phyloP scores from a whole-genome alignment of 441 rosid genomes.

The Flueggea neowawraea region DNA sequence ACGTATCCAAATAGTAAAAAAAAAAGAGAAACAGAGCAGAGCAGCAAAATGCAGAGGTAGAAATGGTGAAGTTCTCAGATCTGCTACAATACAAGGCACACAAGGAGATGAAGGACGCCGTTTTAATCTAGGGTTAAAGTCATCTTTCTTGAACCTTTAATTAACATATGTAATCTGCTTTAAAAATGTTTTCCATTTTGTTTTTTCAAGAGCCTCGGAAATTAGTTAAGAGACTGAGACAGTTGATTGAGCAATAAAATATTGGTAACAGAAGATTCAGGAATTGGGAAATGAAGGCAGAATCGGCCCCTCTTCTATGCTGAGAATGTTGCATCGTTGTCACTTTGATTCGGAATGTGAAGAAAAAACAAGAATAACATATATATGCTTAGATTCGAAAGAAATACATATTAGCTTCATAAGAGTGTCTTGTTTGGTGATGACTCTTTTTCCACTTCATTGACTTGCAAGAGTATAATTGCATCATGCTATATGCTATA shows the following conservation, averaged over 20 bases:
- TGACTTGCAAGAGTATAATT: neutral
- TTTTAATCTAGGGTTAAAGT: no score
- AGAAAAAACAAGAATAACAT: neutral
- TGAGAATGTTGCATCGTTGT: constrained; percentile 6
- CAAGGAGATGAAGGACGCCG: no score
- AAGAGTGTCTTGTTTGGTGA: neutral
- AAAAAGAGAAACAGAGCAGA: no score
- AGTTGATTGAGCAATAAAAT: neutral
- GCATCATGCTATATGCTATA: constrained; percentile 1
- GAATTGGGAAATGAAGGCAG: neutral
- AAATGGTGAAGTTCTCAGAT: no score
- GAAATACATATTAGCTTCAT: neutral
- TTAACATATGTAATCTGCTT: no score
- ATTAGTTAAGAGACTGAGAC: neutral
- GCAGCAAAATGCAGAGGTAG: no score
- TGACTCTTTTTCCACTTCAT: constrained; percentile 2
- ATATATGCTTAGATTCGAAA: no score
- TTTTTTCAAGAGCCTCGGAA: no score
- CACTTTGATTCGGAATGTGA: neutral
- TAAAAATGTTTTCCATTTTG: no score
- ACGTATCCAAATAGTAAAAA: no score
- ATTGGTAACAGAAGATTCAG: neutral
- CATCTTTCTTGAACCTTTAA: no score
- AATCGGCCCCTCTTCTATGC: constrained; percentile 1
- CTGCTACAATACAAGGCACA: no score